Conservation (phyloP, 2,329 filamentous ascomycete genomes). For the Helotiales sp. region DNA sequence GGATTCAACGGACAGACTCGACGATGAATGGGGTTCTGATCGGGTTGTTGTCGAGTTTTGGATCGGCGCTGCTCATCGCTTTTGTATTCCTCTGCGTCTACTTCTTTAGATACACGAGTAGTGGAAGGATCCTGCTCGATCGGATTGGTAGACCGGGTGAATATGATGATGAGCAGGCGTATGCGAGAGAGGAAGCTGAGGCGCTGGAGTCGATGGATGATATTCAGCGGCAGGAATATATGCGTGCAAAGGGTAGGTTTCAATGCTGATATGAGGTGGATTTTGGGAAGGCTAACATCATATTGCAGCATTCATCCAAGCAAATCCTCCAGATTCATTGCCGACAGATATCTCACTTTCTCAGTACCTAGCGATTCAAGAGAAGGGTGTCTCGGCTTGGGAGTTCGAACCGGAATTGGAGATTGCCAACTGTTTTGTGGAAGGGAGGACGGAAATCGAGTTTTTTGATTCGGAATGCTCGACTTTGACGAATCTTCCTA, state of each 20-base stretch:
- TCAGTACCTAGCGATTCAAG: slow-evolving; percentile 96
- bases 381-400: slow-evolving; percentile 99
- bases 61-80: slow-evolving; percentile 82
- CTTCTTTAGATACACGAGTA: slow-evolving; percentile 87
- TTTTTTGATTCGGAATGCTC: slow-evolving; percentile 99
- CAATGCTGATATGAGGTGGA: not conserved
- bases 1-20: slow-evolving; percentile 33
- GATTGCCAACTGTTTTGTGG: slow-evolving; percentile 98
- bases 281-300: not conserved
- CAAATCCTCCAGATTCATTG: slow-evolving; percentile 90
- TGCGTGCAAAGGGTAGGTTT: slow-evolving; percentile 84
- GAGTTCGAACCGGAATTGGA: slow-evolving; percentile 99
- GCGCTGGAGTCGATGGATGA: slow-evolving; percentile 96
- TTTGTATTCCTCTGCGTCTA: slow-evolving; percentile 81
- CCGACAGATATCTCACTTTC: slow-evolving; percentile 97
- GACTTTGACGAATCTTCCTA: slow-evolving; percentile 77
- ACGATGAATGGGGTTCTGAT: slow-evolving; percentile 81
- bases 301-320: slow-evolving; percentile 80
- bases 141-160: slow-evolving; percentile 91
- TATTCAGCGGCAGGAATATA: slow-evolving; percentile 82
- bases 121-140: slow-evolving; percentile 89
- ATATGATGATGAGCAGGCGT: slow-evolving; percentile 96
- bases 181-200: slow-evolving; percentile 89
- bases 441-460: slow-evolving; percentile 93
- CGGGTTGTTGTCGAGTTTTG: slow-evolving; percentile 90